Percentiles rank a stretch among this genome's conserved stretches.
Conservation (phyloP, 2,329 filamentous ascomycete genomes). For the Septoria petroselini region DNA sequence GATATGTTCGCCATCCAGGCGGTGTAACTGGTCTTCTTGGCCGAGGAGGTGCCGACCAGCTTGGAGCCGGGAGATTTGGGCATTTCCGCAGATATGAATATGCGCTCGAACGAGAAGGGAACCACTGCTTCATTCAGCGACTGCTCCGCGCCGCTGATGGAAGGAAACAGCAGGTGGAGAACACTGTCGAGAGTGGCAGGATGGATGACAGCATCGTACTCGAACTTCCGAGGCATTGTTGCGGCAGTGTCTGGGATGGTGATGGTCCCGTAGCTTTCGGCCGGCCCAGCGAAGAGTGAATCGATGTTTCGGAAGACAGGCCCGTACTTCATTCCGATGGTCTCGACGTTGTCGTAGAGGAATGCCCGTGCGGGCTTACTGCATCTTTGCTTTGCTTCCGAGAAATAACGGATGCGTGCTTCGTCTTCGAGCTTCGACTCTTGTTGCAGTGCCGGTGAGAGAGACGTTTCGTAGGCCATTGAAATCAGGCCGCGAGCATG, state of each 20-base stretch:
- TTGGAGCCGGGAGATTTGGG: background rate
- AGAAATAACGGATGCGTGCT: background rate
- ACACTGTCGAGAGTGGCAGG: conserved; percentile 57
- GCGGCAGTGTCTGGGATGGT: conserved; percentile 42
- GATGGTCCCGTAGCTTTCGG: conserved; percentile 12
- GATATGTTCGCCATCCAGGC: conserved; percentile 9
- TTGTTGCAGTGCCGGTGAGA: background rate
- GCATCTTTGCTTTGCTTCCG: background rate
- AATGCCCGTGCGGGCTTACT: conserved; percentile 1
- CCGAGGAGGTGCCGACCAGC: conserved; percentile 4
- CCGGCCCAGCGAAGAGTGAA: conserved; percentile 4
- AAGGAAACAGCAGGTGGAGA: conserved; percentile 43
- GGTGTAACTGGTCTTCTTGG: conserved; percentile 9
- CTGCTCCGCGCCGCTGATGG: conserved; percentile 12
- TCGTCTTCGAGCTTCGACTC: background rate
- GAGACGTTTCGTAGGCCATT: conserved; percentile 6
- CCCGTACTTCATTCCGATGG: conserved; percentile 22
- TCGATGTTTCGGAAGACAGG: conserved; percentile 19
- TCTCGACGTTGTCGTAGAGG: conserved; percentile 14
- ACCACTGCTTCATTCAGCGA: conserved; percentile 16
- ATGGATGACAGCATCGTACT: conserved; percentile 57
- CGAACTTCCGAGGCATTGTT: conserved; percentile 54
- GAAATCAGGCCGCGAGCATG: conserved; percentile 7
- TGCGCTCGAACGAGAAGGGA: conserved; percentile 17
- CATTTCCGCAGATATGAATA: conserved; percentile 15